Evolutionary conservation across 257 asterid species (phyloP).

Genomic region (Thymus quinquecostatus): DNA sequence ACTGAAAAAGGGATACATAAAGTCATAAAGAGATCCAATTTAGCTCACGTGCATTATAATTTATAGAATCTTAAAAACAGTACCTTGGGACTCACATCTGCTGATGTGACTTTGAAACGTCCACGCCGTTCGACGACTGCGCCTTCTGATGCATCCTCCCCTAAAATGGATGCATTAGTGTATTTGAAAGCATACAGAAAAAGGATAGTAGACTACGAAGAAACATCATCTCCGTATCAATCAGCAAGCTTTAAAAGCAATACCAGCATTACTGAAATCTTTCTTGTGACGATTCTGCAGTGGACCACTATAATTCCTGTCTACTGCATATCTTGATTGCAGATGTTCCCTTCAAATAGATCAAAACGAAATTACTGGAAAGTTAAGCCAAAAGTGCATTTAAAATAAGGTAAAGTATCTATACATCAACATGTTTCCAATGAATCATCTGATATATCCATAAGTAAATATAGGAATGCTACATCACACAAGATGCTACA

Average conservation of each 20-base stretch:
- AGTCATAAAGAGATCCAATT: background rate
- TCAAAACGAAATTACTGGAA: constrained; percentile 21
- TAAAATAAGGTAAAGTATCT: background rate
- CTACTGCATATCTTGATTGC: constrained; percentile 59
- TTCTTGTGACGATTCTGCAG: constrained; percentile 75
- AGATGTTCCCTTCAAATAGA: constrained; percentile 65
- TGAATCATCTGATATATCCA: background rate
- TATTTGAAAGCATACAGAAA: background rate
- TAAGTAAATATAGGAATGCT: constrained; percentile 2
- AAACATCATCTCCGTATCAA: constrained; percentile 10
- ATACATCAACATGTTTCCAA: constrained; percentile 10
- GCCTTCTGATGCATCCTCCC: constrained; percentile 78
- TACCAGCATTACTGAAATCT: constrained; percentile 59
- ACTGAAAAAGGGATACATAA: background rate
- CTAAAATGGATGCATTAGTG: constrained; percentile 45
- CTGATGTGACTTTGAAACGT: constrained; percentile 91
- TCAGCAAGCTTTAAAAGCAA: constrained; percentile 24
- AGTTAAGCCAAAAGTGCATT: constrained; percentile 14
- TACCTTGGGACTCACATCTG: constrained; percentile 76
- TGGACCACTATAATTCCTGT: constrained; percentile 79
- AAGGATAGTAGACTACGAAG: constrained; percentile 1
- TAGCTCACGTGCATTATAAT: constrained; percentile 6
- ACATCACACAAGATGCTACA: constrained; percentile 4
- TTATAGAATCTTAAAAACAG: constrained; percentile 11
- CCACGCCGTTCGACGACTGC: constrained; percentile 81